phyloP scores from a whole-genome alignment of 2,329 filamentous ascomycete species.

The Ophiostoma ulmi region DNA sequence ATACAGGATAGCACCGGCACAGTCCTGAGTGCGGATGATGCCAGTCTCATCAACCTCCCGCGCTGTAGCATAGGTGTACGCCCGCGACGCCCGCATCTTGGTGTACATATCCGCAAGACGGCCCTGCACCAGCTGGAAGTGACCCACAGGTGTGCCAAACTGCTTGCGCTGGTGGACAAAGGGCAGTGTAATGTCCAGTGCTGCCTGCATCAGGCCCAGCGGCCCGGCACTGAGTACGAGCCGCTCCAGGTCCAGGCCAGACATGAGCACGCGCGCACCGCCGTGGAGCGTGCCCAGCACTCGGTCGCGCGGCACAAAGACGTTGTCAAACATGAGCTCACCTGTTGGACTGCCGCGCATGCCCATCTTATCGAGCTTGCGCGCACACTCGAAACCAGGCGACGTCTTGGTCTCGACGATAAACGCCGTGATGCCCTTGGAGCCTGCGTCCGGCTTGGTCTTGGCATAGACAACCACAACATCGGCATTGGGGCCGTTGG shows the following conservation, averaged over 20 bases:
- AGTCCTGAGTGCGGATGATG: constrained; percentile 77
- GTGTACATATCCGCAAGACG: constrained; percentile 97
- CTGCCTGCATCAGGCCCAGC: constrained; percentile 88
- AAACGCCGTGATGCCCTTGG: constrained; percentile 93
- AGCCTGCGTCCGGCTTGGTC: constrained; percentile 71
- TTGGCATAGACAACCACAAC: constrained; percentile 95
- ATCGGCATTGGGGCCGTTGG: constrained; percentile 93
- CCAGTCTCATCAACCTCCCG: constrained; percentile 71
- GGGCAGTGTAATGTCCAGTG: constrained; percentile 77
- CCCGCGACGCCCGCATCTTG: constrained; percentile 74
- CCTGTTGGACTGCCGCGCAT: constrained; percentile 97
- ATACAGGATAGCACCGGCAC: constrained; percentile 88
- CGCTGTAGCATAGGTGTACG: constrained; percentile 85
- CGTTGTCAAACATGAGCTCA: constrained; percentile 82
- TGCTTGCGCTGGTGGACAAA: constrained; percentile 87
- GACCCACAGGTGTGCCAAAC: constrained; percentile 78
- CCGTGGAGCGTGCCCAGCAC: constrained; percentile 73
- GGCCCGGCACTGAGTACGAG: constrained; percentile 88
- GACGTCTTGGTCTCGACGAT: constrained; percentile 63
- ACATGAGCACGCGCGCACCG: constrained; percentile 89
- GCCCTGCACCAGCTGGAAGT: constrained; percentile 89
- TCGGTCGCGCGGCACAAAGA: constrained; percentile 81
- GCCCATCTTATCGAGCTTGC: constrained; percentile 95
- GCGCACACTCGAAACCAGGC: constrained; percentile 75
- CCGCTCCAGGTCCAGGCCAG: constrained; percentile 88